Evolutionary conservation across 169 alveolate species (phyloP).

Genomic region (Sarcocystis neurona): DNA sequence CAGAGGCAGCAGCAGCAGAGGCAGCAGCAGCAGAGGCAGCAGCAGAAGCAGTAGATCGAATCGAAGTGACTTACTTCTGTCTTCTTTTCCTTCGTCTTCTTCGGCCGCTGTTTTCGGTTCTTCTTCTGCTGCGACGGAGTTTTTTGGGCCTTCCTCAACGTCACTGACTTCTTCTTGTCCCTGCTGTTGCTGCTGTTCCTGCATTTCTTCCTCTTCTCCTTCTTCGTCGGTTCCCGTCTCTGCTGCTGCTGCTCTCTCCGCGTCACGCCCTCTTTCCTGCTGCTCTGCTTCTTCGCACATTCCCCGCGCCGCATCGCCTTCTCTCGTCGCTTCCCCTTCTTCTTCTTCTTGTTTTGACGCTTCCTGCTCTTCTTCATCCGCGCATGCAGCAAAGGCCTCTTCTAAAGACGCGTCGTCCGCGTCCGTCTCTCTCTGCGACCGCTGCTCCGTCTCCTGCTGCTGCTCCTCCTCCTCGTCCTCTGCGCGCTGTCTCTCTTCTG

Average conservation of each 20-base stretch:
- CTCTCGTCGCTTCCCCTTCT: background rate
- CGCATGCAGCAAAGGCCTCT: too few relatives aligned
- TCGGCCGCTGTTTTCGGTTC: conserved; percentile 4
- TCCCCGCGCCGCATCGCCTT: too few relatives aligned
- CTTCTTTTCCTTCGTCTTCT: conserved; percentile 5
- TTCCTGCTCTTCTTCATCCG: conserved; percentile 49
- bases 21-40: background rate
- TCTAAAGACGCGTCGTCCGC: too few relatives aligned
- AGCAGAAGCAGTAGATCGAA: background rate
- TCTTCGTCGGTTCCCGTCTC: conserved; percentile 65
- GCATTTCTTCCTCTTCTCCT: conserved; percentile 51
- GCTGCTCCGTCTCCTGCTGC: too few relatives aligned
- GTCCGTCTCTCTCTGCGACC: too few relatives aligned
- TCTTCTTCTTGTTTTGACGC: background rate
- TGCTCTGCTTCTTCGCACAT: conserved; percentile 24
- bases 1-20: background rate
- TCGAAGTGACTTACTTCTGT: conserved; percentile 38
- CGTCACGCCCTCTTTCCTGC: background rate
- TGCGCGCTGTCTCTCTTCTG: background rate
- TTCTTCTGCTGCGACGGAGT: background rate
- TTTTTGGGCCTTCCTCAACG: conserved; percentile 48
- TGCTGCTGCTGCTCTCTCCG: conserved; percentile 41
- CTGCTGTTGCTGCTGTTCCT: background rate
- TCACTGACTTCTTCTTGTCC: background rate
- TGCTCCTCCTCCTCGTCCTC: background rate